Conservation (phyloP, 2,329 filamentous ascomycete species). For the Trichoderma brevicompactum region DNA sequence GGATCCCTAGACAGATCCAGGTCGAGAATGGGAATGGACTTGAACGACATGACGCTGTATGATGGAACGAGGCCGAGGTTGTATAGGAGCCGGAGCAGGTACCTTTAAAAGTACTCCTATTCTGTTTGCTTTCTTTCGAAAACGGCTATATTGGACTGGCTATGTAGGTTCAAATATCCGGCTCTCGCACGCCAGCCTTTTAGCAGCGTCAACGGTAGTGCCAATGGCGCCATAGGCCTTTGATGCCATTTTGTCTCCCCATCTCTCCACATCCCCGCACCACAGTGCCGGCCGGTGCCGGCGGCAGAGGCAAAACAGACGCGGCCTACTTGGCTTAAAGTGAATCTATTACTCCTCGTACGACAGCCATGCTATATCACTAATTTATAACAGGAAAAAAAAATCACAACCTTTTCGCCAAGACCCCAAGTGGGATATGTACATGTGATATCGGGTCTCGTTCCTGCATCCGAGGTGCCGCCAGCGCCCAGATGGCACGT, state of each 20-base stretch:
- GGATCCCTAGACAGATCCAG: slow-evolving; percentile 67
- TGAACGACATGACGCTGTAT: slow-evolving; percentile 64
- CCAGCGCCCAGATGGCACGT: slow-evolving; percentile 7
- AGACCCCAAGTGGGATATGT: slow-evolving; percentile 5
- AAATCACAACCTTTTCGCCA: slow-evolving; percentile 4
- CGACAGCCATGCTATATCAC: slow-evolving; percentile 6
- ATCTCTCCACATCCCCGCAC: slow-evolving; percentile 22
- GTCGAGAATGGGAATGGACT: slow-evolving; percentile 76
- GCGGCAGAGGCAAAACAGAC: slow-evolving; percentile 1
- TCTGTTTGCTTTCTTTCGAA: not conserved
- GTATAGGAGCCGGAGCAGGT: not conserved
- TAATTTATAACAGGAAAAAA: not conserved
- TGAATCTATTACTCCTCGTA: not conserved
- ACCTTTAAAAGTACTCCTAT: not conserved
- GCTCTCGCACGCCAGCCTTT: not conserved
- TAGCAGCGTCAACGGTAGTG: not conserved
- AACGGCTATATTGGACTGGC: too few relatives aligned
- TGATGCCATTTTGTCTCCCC: not conserved
- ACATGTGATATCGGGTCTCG: slow-evolving; percentile 8
- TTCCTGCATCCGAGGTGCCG: slow-evolving; percentile 20
- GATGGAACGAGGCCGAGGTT: not conserved
- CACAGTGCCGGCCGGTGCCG: not conserved
- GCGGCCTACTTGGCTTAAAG: not conserved
- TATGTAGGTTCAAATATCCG: not conserved
- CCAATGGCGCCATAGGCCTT: slow-evolving; percentile 8